Evolutionary conservation across 495 filamentous ascomycete species (phyloP).

Genomic region (Neurospora sublineolata): DNA sequence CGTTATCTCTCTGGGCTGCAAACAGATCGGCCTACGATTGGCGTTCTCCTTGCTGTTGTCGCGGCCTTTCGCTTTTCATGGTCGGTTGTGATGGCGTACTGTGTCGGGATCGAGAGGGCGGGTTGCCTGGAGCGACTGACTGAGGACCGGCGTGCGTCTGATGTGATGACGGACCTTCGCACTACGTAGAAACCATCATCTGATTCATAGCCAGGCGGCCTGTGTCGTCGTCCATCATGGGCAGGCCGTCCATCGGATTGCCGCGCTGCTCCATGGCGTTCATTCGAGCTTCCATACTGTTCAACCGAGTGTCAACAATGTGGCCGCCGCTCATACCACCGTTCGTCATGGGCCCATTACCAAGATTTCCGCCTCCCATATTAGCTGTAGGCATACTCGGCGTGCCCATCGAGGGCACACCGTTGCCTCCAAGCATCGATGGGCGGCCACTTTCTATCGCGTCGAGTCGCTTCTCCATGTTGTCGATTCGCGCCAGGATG

Average conservation of each 20-base stretch:
- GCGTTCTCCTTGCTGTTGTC: neutral
- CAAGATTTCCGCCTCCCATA: constrained; percentile 21
- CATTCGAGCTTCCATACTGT: constrained; percentile 29
- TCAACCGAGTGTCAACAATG: constrained; percentile 28
- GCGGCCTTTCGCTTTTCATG: neutral
- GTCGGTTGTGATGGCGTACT: neutral
- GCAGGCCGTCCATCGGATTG: constrained; percentile 29
- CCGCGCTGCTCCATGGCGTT: constrained; percentile 28
- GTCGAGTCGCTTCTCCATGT: constrained; percentile 33
- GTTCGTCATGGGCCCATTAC: constrained; percentile 14
- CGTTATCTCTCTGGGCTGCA: neutral
- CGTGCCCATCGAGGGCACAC: constrained; percentile 16
- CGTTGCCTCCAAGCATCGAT: constrained; percentile 15
- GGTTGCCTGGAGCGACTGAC: neutral
- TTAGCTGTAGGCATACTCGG: constrained; percentile 24
- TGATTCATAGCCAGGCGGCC: constrained; percentile 16
- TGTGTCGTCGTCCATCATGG: constrained; percentile 37
- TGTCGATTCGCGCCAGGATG: constrained; percentile 23
- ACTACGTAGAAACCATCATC: neutral
- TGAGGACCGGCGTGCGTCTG: neutral
- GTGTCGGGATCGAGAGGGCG: neutral
- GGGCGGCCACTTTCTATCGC: constrained; percentile 18
- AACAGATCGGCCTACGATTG: neutral
- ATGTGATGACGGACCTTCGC: neutral
- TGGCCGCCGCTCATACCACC: constrained; percentile 18